Conservation (phyloP, 805 yeast genomes). For the Metschnikowia shivogae region DNA sequence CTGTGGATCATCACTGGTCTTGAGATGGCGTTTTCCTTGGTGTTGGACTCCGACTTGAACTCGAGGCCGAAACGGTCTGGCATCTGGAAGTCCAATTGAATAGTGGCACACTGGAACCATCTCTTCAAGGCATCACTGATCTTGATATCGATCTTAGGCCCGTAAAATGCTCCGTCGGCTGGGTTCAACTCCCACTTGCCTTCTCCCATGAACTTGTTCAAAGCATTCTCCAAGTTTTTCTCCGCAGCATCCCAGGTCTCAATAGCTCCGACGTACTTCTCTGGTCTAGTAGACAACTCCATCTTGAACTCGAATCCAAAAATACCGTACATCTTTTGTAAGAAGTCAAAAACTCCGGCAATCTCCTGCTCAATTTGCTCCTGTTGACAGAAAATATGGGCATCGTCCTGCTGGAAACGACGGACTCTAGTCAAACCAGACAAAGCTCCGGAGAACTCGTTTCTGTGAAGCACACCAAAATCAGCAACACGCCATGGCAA, state of each 20-base stretch:
- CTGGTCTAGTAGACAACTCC: conserved; percentile 97
- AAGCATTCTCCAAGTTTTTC: conserved; percentile 72
- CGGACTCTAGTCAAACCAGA: conserved; percentile 92
- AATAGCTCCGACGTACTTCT: conserved; percentile 88
- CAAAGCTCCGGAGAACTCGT: conserved; percentile 92
- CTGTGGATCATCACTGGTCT: conserved; percentile 99
- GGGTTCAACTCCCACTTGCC: conserved; percentile 92
- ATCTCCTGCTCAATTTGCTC: conserved; percentile 90
- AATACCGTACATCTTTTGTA: conserved; percentile 79
- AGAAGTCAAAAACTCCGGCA: conserved; percentile 77
- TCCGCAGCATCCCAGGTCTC: conserved; percentile 95
- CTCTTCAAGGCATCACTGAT: conserved; percentile 90
- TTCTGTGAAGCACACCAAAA: conserved; percentile 95
- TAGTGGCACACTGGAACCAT: conserved; percentile 99
- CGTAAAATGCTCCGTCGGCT: conserved; percentile 96
- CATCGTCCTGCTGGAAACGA: conserved; percentile 99
- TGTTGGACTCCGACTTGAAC: conserved; percentile 64
- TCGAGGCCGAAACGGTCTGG: conserved; percentile 91
- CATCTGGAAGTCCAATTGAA: conserved; percentile 97
- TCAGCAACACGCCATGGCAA: conserved; percentile 99
- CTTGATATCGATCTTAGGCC: conserved; percentile 95
- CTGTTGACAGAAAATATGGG: conserved; percentile 92
- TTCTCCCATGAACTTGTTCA: conserved; percentile 71
- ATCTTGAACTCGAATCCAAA: conserved; percentile 94
- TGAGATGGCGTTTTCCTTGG: conserved; percentile 50